phyloP scores from a whole-genome alignment of 2,329 filamentous ascomycete genomes.

The Tolypocladium sp. region DNA sequence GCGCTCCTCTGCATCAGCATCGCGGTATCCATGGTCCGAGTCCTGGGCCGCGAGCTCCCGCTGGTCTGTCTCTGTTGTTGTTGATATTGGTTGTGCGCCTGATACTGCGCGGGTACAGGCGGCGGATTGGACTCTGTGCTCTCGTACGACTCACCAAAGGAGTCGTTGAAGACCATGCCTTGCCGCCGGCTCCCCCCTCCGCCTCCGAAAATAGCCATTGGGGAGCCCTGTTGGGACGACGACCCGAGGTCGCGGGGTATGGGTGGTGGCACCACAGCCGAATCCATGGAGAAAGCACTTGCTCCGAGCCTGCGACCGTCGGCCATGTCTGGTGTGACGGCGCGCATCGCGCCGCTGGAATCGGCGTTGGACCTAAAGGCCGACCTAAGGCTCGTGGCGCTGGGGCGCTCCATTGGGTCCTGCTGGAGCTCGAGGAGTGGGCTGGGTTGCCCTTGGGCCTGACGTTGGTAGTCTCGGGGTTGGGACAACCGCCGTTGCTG shows the following conservation, averaged over 20 bases:
- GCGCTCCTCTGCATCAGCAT: conserved; percentile 36
- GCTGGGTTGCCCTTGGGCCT: not conserved
- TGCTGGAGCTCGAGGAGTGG: not conserved
- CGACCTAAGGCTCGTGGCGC: conserved; percentile 24
- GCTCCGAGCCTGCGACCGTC: conserved; percentile 22
- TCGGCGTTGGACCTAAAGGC: conserved; percentile 19
- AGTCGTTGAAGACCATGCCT: conserved; percentile 53
- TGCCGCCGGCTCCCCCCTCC: conserved; percentile 40
- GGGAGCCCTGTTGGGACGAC: conserved; percentile 21
- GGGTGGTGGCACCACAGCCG: conserved; percentile 3
- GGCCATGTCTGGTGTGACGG: conserved; percentile 55
- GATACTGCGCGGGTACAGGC: conserved; percentile 1
- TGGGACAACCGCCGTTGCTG: conserved; percentile 21
- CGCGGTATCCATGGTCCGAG: conserved; percentile 48
- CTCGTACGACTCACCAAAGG: conserved; percentile 41
- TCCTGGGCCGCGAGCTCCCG: conserved; percentile 39
- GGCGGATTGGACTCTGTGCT: conserved; percentile 30
- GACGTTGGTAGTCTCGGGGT: conserved; percentile 13
- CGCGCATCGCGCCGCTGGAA: conserved; percentile 42
- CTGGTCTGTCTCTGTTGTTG: conserved; percentile 22
- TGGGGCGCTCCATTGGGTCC: conserved; percentile 16
- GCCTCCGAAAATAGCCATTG: conserved; percentile 19
- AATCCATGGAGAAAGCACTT: conserved; percentile 11
- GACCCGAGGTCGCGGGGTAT: conserved; percentile 13
- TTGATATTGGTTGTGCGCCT: conserved; percentile 2